A percentile compares a stretch with the other conserved stretches of the same genome.
Evolutionary conservation across 179 eudicot genomes (phyloP).

Genomic region (Heliamphora pulchella): DNA sequence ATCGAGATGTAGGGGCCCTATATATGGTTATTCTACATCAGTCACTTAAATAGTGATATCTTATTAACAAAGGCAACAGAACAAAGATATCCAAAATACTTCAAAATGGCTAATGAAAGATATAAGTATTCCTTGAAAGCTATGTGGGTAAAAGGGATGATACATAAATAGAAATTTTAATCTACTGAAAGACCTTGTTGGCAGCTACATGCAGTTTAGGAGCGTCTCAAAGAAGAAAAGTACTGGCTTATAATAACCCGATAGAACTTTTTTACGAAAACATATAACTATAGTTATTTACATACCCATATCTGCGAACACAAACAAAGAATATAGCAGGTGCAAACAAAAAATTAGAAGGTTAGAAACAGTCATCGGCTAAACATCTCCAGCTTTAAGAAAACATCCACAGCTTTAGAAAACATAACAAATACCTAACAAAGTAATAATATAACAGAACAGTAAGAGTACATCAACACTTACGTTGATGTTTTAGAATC

Average conservation of each 20-base stretch:
- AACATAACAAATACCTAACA: not conserved
- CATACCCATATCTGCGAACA: not conserved
- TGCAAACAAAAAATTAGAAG: not conserved
- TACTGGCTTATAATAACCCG: not conserved
- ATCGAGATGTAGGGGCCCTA: conserved; percentile 33
- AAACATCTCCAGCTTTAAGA: not conserved
- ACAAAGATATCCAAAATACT: not conserved
- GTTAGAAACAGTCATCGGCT: not conserved
- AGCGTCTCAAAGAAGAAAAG: not conserved
- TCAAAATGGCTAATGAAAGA: not conserved
- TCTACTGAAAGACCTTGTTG: not conserved
- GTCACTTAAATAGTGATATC: not conserved
- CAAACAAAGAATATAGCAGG: not conserved
- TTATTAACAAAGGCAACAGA: conserved; percentile 3
- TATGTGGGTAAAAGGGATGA: not conserved
- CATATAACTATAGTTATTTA: not conserved
- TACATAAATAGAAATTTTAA: not conserved
- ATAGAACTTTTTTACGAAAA: not conserved
- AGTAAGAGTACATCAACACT: conserved; percentile 3
- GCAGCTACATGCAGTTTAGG: not conserved
- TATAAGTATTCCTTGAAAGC: not conserved
- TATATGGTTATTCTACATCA: conserved; percentile 10
- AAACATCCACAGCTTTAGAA: not conserved
- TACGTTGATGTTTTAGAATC: conserved; percentile 24
- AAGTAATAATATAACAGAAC: not conserved